Base-by-base conservation (phyloP, 768 basidiomycete genomes). In the Hygrophoropsis aurantiaca region DNA sequence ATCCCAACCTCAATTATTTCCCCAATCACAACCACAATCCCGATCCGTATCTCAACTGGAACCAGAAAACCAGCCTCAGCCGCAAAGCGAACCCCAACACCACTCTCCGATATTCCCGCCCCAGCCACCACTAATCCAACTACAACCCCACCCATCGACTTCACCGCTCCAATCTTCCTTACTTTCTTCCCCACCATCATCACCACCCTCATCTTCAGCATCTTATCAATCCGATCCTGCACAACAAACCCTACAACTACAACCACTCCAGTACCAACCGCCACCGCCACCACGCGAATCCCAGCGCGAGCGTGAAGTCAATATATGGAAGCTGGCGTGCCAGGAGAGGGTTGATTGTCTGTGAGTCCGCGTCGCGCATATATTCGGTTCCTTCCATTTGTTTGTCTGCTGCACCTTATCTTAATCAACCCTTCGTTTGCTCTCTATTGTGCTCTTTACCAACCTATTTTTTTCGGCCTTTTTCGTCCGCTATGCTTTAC, bases 291-390 rank as follows among this genome's bases (percentile, higher is more conserved):
- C 13, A 6, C 7, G 13, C 6, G 7, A 6, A 6, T 6, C 27
- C 6, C 27, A 30, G 27, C 65, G 64, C 21, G 65, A 67, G 56
- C 55, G 64, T 18, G 64, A 65, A 37, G 58, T 67, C 54, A 65
- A 65, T 45, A 65, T 65, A 42, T 65, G 64, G 64, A 65, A 65
- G 50, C 52, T 65, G 13, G 64, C 64, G 11, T 65, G 64, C 41
- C 64, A 67, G 51, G 64, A 65, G 51, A 61, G 64, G 36, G 64
- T 65, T 50, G 64, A 65, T 44, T 65, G 51, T 51, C 40, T 65
- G 64, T 65, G 36, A 54, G 64, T 62, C 20, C 51, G 47, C 23
- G 13, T 35, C 46, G 32, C 46, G 33, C 11, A 24, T 42, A 41
- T 32, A 32, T 38, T 40, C 11, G 32, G n/a, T 34, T 34, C 11